phyloP scores from a whole-genome alignment of 2,329 filamentous ascomycete genomes.

The Tolypocladium sp. region DNA sequence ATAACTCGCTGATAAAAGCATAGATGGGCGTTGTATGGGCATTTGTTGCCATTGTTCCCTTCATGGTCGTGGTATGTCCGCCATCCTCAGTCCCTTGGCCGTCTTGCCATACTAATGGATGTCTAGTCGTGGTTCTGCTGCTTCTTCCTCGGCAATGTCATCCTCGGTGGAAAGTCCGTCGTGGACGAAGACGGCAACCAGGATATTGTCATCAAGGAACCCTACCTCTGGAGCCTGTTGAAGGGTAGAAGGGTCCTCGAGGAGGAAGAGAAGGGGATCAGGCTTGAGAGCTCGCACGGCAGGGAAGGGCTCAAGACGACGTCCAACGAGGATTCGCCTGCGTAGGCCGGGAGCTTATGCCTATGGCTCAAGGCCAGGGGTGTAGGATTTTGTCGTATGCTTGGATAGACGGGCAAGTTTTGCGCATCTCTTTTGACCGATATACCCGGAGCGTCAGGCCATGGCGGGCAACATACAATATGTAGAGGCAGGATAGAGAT shows the following conservation, averaged over 20 bases:
- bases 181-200: constrained; percentile 14
- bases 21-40: constrained; percentile 54
- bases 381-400: background rate
- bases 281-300: constrained; percentile 8
- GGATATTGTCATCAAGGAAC: constrained; percentile 18
- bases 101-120: background rate
- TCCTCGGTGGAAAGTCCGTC: constrained; percentile 14
- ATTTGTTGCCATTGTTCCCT: constrained; percentile 51
- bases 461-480: no score
- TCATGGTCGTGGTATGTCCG: constrained; percentile 35
- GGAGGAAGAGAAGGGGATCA: constrained; percentile 8
- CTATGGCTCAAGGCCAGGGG: background rate
- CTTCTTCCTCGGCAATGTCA: constrained; percentile 21
- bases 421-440: background rate
- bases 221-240: constrained; percentile 18
- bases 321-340: background rate
- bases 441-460: no score
- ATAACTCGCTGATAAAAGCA: background rate
- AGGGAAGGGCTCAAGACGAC: constrained; percentile 3
- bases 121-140: constrained; percentile 14
- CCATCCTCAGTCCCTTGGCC: background rate
- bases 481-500: no score
- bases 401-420: background rate
- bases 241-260: background rate
- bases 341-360: background rate